Evolutionary conservation across 1,139 yeast genomes (phyloP).

Genomic region (Geotrichum restrictum): DNA sequence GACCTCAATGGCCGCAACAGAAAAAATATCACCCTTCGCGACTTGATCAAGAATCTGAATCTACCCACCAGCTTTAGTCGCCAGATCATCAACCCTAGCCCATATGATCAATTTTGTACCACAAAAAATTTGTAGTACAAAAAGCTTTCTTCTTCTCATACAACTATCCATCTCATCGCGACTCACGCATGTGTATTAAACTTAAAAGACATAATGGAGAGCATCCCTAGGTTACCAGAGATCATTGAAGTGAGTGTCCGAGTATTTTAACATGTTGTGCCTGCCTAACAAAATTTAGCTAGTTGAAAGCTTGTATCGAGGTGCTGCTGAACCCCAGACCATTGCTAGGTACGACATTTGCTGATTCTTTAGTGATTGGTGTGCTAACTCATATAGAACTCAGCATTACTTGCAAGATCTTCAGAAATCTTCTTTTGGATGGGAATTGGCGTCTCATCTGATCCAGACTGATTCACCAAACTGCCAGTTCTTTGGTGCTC

Average conservation of each 20-base stretch:
- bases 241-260: conserved; percentile 9
- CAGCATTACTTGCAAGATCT: conserved; percentile 48
- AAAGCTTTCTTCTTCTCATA: neutral
- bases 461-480: conserved; percentile 41
- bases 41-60: too few relatives aligned
- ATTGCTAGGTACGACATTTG: conserved; percentile 15
- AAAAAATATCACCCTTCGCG: too few relatives aligned
- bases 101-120: neutral
- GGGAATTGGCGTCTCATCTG: conserved; percentile 46
- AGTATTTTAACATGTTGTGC: too few relatives aligned
- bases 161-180: too few relatives aligned
- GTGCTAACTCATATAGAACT: conserved; percentile 25
- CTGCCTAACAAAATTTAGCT: conserved; percentile 5
- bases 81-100: neutral
- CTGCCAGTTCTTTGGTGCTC: conserved; percentile 60
- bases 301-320: conserved; percentile 18
- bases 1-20: too few relatives aligned
- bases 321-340: conserved; percentile 13
- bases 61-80: neutral
- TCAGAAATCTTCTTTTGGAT: conserved; percentile 51
- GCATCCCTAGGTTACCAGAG: conserved; percentile 7
- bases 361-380: neutral
- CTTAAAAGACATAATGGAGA: neutral
- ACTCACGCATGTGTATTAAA: too few relatives aligned
- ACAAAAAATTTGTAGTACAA: neutral